Percentiles rank a stretch among this genome's conserved stretches.
Evolutionary conservation across 1,139 yeast species (phyloP).

Genomic region (Suhomyces choctaworum): DNA sequence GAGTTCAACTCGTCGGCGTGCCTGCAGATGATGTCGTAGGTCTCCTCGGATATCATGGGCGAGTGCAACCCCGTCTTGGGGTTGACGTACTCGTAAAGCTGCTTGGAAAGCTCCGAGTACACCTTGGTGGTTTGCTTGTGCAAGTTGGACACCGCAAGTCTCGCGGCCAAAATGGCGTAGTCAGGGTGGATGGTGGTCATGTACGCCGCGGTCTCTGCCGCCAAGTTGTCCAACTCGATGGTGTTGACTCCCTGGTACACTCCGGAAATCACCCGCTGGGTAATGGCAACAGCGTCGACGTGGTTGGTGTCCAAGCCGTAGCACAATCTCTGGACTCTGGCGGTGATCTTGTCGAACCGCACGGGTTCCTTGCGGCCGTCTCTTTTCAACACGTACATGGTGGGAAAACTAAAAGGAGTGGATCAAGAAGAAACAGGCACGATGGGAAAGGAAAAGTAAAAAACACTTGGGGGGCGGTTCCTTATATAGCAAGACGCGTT

Average conservation of each 20-base stretch:
- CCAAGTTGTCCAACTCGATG: slow-evolving; percentile 84
- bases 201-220: slow-evolving; percentile 96
- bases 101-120: slow-evolving; percentile 74
- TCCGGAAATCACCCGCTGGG: slow-evolving; percentile 86
- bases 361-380: slow-evolving; percentile 88
- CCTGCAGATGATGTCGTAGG: slow-evolving; percentile 60
- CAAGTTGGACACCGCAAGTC: slow-evolving; percentile 87
- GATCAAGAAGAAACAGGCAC: slow-evolving; percentile 3
- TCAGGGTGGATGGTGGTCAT: slow-evolving; percentile 98
- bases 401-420: too few relatives aligned
- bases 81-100: slow-evolving; percentile 67
- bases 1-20: slow-evolving; percentile 74
- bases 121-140: slow-evolving; percentile 93
- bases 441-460: not conserved
- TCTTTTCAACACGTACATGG: slow-evolving; percentile 57
- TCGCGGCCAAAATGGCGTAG: slow-evolving; percentile 90
- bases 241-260: slow-evolving; percentile 97
- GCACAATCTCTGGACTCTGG: slow-evolving; percentile 57
- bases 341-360: slow-evolving; percentile 45
- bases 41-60: slow-evolving; percentile 79
- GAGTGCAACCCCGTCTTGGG: slow-evolving; percentile 70
- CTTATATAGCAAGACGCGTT: slow-evolving; percentile 12
- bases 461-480: not conserved
- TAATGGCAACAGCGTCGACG: slow-evolving; percentile 85
- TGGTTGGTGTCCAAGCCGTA: slow-evolving; percentile 82